These are phyloP conservation scores for Botrytis aclada DNA, from an alignment of 2,329 filamentous ascomycete genomes.

Conservation along the genomic window DNA sequence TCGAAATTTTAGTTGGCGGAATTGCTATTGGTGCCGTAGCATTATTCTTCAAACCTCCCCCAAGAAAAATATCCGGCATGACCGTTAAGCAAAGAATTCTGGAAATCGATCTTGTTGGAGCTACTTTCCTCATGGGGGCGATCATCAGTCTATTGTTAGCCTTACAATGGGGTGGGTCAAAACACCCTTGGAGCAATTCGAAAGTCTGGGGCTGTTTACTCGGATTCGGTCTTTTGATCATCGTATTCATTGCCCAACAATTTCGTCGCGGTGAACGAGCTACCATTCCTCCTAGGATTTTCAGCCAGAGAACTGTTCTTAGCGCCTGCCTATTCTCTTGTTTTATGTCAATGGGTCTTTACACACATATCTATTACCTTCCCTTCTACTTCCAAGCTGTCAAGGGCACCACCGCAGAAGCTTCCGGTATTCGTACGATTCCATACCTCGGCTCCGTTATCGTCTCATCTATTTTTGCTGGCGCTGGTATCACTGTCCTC, in stretches of 20 bases:
- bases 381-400: constrained; percentile 53
- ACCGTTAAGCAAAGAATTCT: constrained; percentile 41
- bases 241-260: constrained; percentile 42
- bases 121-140: constrained; percentile 46
- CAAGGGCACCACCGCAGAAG: constrained; percentile 41
- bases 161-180: constrained; percentile 48
- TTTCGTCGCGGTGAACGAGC: constrained; percentile 47
- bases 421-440: constrained; percentile 43
- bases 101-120: constrained; percentile 49
- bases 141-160: constrained; percentile 46
- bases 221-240: constrained; percentile 39
- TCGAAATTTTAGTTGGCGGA: constrained; percentile 42
- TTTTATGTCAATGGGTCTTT: constrained; percentile 39
- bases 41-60: constrained; percentile 46
- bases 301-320: constrained; percentile 41
- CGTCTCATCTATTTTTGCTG: constrained; percentile 42
- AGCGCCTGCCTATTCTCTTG: constrained; percentile 38
- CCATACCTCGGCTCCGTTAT: constrained; percentile 46
- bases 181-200: constrained; percentile 45
- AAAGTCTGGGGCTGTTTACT: constrained; percentile 46
- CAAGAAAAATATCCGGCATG: constrained; percentile 32
- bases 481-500: constrained; percentile 41
- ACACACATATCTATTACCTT: constrained; percentile 43
- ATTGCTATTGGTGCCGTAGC: constrained; percentile 41
- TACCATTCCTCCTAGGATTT: constrained; percentile 49